These are phyloP conservation scores for Candida sphagnicola DNA, from an alignment of 805 yeast species.

Conservation along the genomic window DNA sequence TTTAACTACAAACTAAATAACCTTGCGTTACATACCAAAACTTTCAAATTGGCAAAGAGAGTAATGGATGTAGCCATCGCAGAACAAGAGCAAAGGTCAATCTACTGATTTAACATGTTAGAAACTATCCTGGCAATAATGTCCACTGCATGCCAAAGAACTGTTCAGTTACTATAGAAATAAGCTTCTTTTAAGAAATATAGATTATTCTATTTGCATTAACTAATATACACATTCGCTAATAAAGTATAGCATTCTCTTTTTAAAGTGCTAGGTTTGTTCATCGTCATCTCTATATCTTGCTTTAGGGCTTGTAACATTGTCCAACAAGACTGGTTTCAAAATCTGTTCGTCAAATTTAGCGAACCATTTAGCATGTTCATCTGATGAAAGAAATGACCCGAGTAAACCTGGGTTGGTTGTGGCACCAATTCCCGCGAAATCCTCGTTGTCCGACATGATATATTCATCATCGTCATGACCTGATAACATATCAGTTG, in stretches of 20 bases:
- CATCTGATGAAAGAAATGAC: conserved; percentile 52
- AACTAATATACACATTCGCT: background rate
- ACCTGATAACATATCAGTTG: conserved; percentile 17
- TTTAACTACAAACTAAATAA: conserved; percentile 64
- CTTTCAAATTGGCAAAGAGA: conserved; percentile 67
- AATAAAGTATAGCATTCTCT: too few species aligned
- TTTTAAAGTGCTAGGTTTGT: background rate
- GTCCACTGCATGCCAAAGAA: background rate
- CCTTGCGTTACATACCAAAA: conserved; percentile 57
- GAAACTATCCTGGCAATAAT: background rate
- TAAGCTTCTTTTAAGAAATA: background rate
- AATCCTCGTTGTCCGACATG: conserved; percentile 37
- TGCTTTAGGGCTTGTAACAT: conserved; percentile 25
- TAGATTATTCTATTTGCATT: background rate
- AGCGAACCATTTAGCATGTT: conserved; percentile 87
- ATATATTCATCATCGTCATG: conserved; percentile 19
- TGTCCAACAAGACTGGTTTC: conserved; percentile 85
- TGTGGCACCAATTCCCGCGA: conserved; percentile 8
- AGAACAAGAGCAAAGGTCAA: conserved; percentile 21
- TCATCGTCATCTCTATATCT: conserved; percentile 9
- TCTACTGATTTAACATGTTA: background rate
- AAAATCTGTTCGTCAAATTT: conserved; percentile 90
- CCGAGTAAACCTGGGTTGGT: conserved; percentile 31
- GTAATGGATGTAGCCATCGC: conserved; percentile 63
- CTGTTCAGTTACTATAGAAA: too few species aligned